These are phyloP conservation scores for Yamadazyma membranifaciens DNA, from an alignment of 1,139 yeast genomes.

Conservation along the genomic window DNA sequence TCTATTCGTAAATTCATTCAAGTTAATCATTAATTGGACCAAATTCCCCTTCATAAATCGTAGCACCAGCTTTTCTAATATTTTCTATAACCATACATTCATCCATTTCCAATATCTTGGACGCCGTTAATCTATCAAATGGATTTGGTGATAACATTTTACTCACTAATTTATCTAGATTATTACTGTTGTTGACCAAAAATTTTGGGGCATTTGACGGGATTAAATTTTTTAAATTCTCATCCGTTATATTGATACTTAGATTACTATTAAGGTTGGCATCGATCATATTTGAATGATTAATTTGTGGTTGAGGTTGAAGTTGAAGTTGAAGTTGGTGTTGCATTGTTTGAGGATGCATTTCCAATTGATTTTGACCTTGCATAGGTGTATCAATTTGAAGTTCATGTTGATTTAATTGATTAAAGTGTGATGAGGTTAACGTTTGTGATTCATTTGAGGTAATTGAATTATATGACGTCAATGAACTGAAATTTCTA, in stretches of 20 bases:
- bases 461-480: conserved; percentile 28
- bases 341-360: neutral
- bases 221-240: conserved; percentile 27
- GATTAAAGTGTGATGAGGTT: conserved; percentile 6
- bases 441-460: conserved; percentile 14
- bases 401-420: conserved; percentile 1
- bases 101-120: conserved; percentile 59
- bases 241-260: neutral
- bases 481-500: conserved; percentile 35
- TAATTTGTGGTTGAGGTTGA: neutral
- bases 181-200: conserved; percentile 68
- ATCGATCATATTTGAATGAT: neutral
- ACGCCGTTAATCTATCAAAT: conserved; percentile 76
- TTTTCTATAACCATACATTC: conserved; percentile 80
- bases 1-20: conserved; percentile 2
- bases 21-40: conserved; percentile 55
- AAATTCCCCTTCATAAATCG: conserved; percentile 92
- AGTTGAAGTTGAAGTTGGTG: neutral
- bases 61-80: conserved; percentile 90
- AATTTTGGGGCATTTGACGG: conserved; percentile 89
- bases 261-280: neutral
- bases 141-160: conserved; percentile 92
- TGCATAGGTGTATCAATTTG: neutral
- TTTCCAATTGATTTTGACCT: neutral
- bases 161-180: conserved; percentile 75